A percentile compares a stretch with the other conserved stretches of the same genome.
phyloP scores from a whole-genome alignment of 2,329 filamentous ascomycete species.

The Diplodia intermedia region DNA sequence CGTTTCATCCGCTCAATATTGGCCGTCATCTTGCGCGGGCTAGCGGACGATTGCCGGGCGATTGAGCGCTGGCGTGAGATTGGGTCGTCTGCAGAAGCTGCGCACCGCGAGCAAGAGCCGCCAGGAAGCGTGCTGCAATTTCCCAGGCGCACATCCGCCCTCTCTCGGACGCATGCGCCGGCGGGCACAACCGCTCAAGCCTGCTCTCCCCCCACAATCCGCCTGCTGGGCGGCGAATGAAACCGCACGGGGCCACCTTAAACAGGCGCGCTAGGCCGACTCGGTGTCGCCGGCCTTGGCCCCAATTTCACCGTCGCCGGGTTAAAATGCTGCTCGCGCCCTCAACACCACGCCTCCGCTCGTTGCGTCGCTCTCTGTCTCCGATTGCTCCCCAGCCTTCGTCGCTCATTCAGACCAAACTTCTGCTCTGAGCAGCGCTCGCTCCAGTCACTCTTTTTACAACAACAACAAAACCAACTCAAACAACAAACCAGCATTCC shows the following conservation, averaged over 20 bases:
- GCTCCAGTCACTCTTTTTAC: slow-evolving; percentile 27
- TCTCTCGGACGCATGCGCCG: slow-evolving; percentile 26
- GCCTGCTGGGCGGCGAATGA: slow-evolving; percentile 12
- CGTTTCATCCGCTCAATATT: slow-evolving; percentile 13
- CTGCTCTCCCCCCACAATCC: slow-evolving; percentile 24
- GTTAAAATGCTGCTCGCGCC: slow-evolving; percentile 21
- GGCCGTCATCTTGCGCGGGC: background rate
- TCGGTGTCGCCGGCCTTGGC: slow-evolving; percentile 20
- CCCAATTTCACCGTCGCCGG: slow-evolving; percentile 21
- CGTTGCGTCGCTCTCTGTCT: slow-evolving; percentile 23
- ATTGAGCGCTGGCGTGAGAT: slow-evolving; percentile 3
- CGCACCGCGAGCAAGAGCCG: slow-evolving; percentile 5
- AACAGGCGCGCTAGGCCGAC: slow-evolving; percentile 16
- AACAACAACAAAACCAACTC: background rate
- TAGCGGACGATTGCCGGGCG: slow-evolving; percentile 1
- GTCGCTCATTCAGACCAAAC: slow-evolving; percentile 30
- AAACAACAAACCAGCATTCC: background rate
- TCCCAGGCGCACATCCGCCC: slow-evolving; percentile 28
- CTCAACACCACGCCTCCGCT: slow-evolving; percentile 28
- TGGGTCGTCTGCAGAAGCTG: background rate
- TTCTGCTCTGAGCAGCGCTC: slow-evolving; percentile 29
- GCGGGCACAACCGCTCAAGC: slow-evolving; percentile 27
- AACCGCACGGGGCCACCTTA: slow-evolving; percentile 26
- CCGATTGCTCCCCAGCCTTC: background rate
- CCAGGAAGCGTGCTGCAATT: slow-evolving; percentile 27